Conservation (phyloP, 2,329 filamentous ascomycete species). For the Xylaria sp. region DNA sequence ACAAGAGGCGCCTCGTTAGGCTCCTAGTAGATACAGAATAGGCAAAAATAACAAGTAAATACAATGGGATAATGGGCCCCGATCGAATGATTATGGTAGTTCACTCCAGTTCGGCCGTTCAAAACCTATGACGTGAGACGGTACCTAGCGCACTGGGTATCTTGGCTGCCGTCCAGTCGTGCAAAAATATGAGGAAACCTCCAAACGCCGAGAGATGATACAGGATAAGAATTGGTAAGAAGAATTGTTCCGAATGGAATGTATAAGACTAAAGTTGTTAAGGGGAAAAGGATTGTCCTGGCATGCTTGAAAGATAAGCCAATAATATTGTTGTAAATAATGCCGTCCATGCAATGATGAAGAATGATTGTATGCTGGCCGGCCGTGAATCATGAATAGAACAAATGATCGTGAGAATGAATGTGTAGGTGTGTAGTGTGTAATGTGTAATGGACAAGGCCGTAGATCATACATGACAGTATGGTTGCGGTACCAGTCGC, state of each 20-base stretch:
- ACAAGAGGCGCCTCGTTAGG: slow-evolving; percentile 5
- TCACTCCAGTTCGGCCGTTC: slow-evolving; percentile 37
- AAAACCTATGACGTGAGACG: slow-evolving; percentile 39
- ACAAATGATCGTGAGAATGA: slow-evolving; percentile 31
- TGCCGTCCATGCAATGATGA: slow-evolving; percentile 35
- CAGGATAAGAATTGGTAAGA: slow-evolving; percentile 5
- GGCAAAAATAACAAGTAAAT: slow-evolving; percentile 23
- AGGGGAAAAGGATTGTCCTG: background rate
- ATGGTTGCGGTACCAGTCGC: slow-evolving; percentile 10
- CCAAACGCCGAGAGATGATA: slow-evolving; percentile 26
- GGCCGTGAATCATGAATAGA: slow-evolving; percentile 46
- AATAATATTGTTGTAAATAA: slow-evolving; percentile 19
- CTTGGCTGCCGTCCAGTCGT: slow-evolving; percentile 44
- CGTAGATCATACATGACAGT: slow-evolving; percentile 28
- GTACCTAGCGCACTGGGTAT: slow-evolving; percentile 49
- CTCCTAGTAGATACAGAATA: slow-evolving; percentile 13
- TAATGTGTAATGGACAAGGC: slow-evolving; percentile 19
- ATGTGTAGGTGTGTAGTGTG: slow-evolving; percentile 17
- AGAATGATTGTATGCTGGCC: slow-evolving; percentile 41
- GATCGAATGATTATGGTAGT: slow-evolving; percentile 37
- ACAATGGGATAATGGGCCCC: slow-evolving; percentile 20
- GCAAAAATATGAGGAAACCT: slow-evolving; percentile 2
- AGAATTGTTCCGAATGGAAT: slow-evolving; percentile 7
- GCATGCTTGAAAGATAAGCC: slow-evolving; percentile 9
- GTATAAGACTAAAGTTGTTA: background rate